Conservation (phyloP, 2,329 filamentous ascomycete species). For the Fusarium nematophilum region DNA sequence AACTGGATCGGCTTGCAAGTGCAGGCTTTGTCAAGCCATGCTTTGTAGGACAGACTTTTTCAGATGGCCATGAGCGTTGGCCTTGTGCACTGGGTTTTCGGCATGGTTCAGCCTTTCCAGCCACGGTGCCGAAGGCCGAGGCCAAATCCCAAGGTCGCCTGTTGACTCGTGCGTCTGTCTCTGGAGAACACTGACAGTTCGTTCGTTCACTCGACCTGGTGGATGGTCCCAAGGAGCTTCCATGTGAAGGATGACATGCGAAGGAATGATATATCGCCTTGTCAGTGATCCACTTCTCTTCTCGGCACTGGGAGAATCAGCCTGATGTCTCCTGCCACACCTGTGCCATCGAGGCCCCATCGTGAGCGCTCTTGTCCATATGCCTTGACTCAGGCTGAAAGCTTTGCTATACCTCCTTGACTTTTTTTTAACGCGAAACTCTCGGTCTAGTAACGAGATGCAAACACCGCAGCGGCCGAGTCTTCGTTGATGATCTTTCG, state of each 20-base stretch:
- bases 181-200: not conserved
- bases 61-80: too few relatives aligned
- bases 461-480: too few relatives aligned
- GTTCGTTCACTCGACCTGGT: not conserved
- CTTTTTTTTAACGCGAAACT: too few relatives aligned
- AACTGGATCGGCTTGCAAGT: conserved; percentile 5
- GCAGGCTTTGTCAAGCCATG: conserved; percentile 14
- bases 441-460: too few relatives aligned
- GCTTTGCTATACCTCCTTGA: too few relatives aligned
- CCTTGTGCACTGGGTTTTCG: not conserved
- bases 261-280: conserved; percentile 4
- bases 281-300: conserved; percentile 16
- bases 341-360: not conserved
- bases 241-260: conserved; percentile 12
- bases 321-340: not conserved
- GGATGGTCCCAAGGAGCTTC: conserved; percentile 20
- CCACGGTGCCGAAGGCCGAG: not conserved
- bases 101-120: conserved; percentile 4
- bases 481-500: too few relatives aligned
- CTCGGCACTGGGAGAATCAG: conserved; percentile 7
- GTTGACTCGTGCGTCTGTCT: conserved; percentile 1
- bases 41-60: not conserved
- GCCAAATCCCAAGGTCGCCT: not conserved
- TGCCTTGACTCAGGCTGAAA: too few relatives aligned
- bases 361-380: too few relatives aligned